Base-by-base conservation (phyloP, 352 stramenopile genomes). In the Phytopythium boreale region DNA sequence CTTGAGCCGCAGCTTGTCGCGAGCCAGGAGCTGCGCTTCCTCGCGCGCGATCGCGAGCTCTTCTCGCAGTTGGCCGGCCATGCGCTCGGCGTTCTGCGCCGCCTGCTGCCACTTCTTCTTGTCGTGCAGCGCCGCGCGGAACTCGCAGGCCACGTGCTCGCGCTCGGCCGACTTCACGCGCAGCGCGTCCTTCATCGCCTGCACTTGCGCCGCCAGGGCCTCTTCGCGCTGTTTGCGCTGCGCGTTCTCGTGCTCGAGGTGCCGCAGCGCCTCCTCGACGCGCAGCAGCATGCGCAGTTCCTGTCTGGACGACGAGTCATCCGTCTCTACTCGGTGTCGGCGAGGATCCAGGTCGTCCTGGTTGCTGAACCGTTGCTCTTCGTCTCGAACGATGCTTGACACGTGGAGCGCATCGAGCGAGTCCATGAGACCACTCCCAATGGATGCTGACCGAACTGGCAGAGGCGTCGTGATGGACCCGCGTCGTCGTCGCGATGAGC, bases 161-260 rank as follows among this genome's bases (percentile, higher is more conserved):
- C 75, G 82, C 57, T 92, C 85, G 44, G 82, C 81, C 24, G 63
- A 67, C 26, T 76, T 46, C 12, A 92, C 65, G 15, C 81, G 72
- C 41, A 86, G 46, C 7, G 73, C 69, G 59, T 94, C 85, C 22
- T 80, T 72, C 4, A 90, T 67, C 0, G 74, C 67, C 66, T 85
- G 76, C 2, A 90, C 66, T 57, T 92, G 73, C 20, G 89, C 78
- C 3, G 69, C 46, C 3, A 92, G 75, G 26, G 75, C 64, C 0
- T 68, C 63, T 44, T 93, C 84, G 2, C 81, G 79, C 31, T 80
- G 63, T 58, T 80, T 77, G 17, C 72, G 68, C 31, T 72, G 62
- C 1, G 75, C 80, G 47, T 93, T 93, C 39, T 93, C 84, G 0
- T 76, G 66, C 44, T 93, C 85, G 34, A 93, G 71, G 20, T 88